Evolutionary conservation across 768 basidiomycete species (phyloP).

Genomic region (Tylopilus intermedius): DNA sequence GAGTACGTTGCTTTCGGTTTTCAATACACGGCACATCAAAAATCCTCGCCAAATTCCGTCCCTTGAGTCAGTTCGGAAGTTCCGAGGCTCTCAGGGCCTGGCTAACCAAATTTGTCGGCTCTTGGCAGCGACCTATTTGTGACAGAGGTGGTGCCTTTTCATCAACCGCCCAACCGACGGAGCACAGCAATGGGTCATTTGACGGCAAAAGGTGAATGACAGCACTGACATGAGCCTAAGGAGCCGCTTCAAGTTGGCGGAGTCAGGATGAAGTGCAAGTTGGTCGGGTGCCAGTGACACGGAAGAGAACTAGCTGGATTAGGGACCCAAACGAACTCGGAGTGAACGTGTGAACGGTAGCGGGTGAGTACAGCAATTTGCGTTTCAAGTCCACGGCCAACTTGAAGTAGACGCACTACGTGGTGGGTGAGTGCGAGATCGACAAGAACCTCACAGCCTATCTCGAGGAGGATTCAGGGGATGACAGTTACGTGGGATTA

Average conservation of each 20-base stretch:
- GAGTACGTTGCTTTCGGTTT: background rate
- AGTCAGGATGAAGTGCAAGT: background rate
- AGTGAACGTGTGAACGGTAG: constrained; percentile 12
- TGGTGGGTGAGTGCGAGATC: background rate
- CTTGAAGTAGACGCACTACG: background rate
- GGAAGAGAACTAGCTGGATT: background rate
- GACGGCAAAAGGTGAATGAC: background rate
- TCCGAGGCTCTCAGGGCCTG: constrained; percentile 7
- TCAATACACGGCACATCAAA: background rate
- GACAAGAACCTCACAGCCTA: constrained; percentile 6
- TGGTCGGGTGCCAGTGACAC: background rate
- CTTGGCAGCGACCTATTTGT: constrained; percentile 6
- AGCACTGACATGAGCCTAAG: background rate
- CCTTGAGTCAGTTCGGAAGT: constrained; percentile 5
- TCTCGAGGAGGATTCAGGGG: background rate
- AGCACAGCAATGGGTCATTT: constrained; percentile 13
- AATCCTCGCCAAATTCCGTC: background rate
- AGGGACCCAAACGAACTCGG: background rate
- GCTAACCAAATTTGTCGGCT: constrained; percentile 4
- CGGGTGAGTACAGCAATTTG: constrained; percentile 10
- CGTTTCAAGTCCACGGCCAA: constrained; percentile 9
- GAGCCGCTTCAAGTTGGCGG: background rate
- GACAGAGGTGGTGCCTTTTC: constrained; percentile 9
- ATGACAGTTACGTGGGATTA: background rate
- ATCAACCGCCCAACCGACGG: constrained; percentile 11